Evolutionary conservation across 2,329 filamentous ascomycete genomes (phyloP).

Genomic region (Trichoderma afroharzianum): DNA sequence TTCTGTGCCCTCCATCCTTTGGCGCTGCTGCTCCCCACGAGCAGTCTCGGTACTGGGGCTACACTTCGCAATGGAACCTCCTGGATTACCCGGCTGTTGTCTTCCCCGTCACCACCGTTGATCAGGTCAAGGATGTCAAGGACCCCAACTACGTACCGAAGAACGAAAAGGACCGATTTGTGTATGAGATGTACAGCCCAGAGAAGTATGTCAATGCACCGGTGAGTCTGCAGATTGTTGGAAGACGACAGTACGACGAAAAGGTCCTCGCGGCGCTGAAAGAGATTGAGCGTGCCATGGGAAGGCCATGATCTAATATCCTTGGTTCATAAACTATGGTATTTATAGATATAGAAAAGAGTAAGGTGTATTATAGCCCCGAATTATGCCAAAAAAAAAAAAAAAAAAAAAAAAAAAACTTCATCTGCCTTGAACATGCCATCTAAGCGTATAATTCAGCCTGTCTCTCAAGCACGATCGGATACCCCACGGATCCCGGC

Average conservation of each 20-base stretch:
- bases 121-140: conserved; percentile 16
- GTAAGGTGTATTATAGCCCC: neutral
- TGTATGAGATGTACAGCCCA: conserved; percentile 14
- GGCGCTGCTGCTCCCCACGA: conserved; percentile 46
- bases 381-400: neutral
- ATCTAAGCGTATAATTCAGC: conserved; percentile 22
- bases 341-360: neutral
- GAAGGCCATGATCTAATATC: neutral
- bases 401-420: no score
- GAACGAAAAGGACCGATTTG: neutral
- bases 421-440: neutral
- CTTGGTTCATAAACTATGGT: neutral
- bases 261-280: conserved; percentile 3
- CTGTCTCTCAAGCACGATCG: conserved; percentile 25
- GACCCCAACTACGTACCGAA: conserved; percentile 14
- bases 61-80: conserved; percentile 62
- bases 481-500: conserved; percentile 24
- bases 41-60: conserved; percentile 52
- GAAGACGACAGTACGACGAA: conserved; percentile 5
- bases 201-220: conserved; percentile 10
- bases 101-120: conserved; percentile 47
- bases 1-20: conserved; percentile 39
- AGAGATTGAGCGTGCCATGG: conserved; percentile 11
- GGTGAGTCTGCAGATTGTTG: conserved; percentile 11
- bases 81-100: conserved; percentile 59